phyloP scores from a whole-genome alignment of 2,329 filamentous ascomycete genomes.

The Alternaria sp. region DNA sequence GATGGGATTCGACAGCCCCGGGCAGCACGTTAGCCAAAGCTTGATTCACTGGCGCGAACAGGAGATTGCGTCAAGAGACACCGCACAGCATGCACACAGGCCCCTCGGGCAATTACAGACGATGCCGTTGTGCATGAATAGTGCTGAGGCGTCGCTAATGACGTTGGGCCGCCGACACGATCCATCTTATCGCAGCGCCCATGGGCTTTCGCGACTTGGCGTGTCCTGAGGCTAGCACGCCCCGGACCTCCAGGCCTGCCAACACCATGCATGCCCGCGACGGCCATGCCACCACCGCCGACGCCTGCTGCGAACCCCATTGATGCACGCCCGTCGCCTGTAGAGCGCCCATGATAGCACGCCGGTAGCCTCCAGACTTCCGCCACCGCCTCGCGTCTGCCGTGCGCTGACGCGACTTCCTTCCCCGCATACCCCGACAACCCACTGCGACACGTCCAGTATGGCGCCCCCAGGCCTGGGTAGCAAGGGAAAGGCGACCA shows the following conservation, averaged over 20 bases:
- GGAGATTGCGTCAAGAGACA: slow-evolving; percentile 1
- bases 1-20: slow-evolving; percentile 7
- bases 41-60: slow-evolving; percentile 21
- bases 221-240: not conserved
- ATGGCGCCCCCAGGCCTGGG: slow-evolving; percentile 45
- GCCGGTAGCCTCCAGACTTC: not conserved
- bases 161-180: not conserved
- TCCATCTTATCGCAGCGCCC: not conserved
- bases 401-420: slow-evolving; percentile 9
- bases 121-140: not conserved
- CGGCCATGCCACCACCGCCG: not conserved
- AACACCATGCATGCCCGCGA: not conserved
- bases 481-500: slow-evolving; percentile 60
- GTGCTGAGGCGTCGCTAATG: not conserved
- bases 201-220: not conserved
- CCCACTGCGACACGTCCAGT: slow-evolving; percentile 8
- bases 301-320: not conserved
- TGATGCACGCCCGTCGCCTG: not conserved
- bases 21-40: slow-evolving; percentile 31
- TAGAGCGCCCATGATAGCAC: not conserved
- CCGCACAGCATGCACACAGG: not conserved
- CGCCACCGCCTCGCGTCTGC: not conserved
- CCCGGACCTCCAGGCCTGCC: not conserved
- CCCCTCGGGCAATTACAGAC: not conserved
- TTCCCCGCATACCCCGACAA: slow-evolving; percentile 15